A percentile compares a stretch with the other conserved stretches of the same genome.
These are phyloP conservation scores for Apiospora kogelbergensis DNA, from an alignment of 2,329 filamentous ascomycete species.

Conservation along the genomic window DNA sequence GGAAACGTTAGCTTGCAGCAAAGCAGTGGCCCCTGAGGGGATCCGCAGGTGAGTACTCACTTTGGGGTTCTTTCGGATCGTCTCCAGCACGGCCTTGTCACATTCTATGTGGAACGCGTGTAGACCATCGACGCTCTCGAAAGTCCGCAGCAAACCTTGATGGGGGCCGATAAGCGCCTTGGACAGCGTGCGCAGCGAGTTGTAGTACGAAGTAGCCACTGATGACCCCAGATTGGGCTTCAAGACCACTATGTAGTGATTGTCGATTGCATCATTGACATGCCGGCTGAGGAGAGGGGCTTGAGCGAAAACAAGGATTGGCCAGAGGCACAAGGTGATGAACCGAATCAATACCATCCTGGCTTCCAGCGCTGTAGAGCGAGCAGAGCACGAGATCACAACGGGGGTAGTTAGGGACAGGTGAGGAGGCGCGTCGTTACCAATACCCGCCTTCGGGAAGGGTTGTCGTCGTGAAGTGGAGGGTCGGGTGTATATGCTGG, in stretches of 20 bases:
- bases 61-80: constrained; percentile 20
- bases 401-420: background rate
- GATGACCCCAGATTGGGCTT: constrained; percentile 16
- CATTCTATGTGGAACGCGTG: constrained; percentile 28
- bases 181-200: constrained; percentile 16
- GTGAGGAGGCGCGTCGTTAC: background rate
- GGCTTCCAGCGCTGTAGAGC: background rate
- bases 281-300: constrained; percentile 22
- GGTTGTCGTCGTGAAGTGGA: background rate
- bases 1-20: background rate
- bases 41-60: constrained; percentile 14
- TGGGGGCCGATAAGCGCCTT: constrained; percentile 11
- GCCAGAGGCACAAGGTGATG: constrained; percentile 14
- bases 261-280: constrained; percentile 16
- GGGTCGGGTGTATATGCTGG: background rate
- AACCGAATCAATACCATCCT: constrained; percentile 19
- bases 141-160: constrained; percentile 23
- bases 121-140: constrained; percentile 20
- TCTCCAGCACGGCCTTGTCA: constrained; percentile 21
- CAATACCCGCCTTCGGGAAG: background rate
- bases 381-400: background rate
- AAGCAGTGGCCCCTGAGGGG: background rate
- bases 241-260: constrained; percentile 29
- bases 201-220: constrained; percentile 19
- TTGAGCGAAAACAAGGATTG: constrained; percentile 15